Conservation (phyloP, 176 grass and related monocot genomes). For the Bonia amplexicaulis region DNA sequence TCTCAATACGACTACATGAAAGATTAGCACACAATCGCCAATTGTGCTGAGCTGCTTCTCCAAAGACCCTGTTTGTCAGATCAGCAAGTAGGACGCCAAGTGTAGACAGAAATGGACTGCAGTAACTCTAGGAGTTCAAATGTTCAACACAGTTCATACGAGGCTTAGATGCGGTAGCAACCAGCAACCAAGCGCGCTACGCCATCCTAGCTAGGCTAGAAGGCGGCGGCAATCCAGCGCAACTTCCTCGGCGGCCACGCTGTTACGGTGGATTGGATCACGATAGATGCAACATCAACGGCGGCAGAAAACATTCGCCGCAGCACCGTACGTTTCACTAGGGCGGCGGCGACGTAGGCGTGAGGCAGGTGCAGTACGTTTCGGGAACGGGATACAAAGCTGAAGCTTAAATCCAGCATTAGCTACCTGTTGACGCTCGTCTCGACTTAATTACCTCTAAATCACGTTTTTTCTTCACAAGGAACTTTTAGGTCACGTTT, state of each 20-base stretch:
- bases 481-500: too few relatives aligned
- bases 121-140: not conserved
- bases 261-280: not conserved
- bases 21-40: not conserved
- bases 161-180: not conserved
- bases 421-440: not conserved
- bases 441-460: not conserved
- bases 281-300: not conserved
- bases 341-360: not conserved
- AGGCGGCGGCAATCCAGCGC: not conserved
- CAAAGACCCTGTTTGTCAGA: not conserved
- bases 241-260: not conserved
- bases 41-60: not conserved
- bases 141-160: not conserved
- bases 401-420: not conserved
- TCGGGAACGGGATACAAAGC: not conserved
- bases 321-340: not conserved
- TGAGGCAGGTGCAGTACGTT: not conserved
- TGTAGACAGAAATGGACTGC: not conserved
- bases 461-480: not conserved
- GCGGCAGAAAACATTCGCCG: not conserved
- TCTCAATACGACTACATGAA: not conserved
- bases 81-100: not conserved
- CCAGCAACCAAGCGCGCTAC: not conserved
- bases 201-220: not conserved